Evolutionary conservation across 352 stramenopile genomes (phyloP), one percentile per base, ranked within the genome.

Genomic region (Phytophthora tentaculata): DNA sequence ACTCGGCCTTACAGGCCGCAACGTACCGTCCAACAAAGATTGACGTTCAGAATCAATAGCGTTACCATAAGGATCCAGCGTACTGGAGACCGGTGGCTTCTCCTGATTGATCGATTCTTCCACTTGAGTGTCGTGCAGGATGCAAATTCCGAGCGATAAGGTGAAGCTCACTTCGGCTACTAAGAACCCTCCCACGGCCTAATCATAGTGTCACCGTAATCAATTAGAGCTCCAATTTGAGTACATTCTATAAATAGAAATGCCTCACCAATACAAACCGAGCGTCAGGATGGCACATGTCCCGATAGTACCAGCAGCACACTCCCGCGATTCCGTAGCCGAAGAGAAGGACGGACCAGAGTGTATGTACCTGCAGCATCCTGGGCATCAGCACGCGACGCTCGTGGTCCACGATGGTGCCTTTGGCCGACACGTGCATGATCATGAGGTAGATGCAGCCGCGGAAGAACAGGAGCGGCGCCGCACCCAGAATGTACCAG

Each of bases 401-500:
- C 68, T 96, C 88, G 73, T 94, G 80, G 60, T 92, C 83, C 39
- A 96, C 76, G 62, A 96, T 96, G 55, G 88, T 95, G 52, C 88
- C 88, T 69, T 92, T 90, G 19, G 82, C 76, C 54, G 88, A 90
- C 19, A 96, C 75, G 72, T 92, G 86, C 70, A 93, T 84, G 66
- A 95, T 80, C 79, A 96, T 90, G 72, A 95, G 76, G 72, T 95
- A 90, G 70, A 95, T 86, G 65, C 86, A 93, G 53, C 75, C 83
- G 69, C 92, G 89, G 76, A 96, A 96, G 59, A 79, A 79, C 22
- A 91, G 67, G 22, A 93, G 70, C 44, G 86, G 86, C 26, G 90
- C 71, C 3, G 85, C 76, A 32, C 72, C 73, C 39, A 96, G 56
- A 45, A 91, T 61, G 67, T 92, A 96, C 86, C 86, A 96, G 66